These are phyloP conservation scores for Diaporthe caulivora DNA, from an alignment of 2,329 filamentous ascomycete genomes.

Conservation along the genomic window DNA sequence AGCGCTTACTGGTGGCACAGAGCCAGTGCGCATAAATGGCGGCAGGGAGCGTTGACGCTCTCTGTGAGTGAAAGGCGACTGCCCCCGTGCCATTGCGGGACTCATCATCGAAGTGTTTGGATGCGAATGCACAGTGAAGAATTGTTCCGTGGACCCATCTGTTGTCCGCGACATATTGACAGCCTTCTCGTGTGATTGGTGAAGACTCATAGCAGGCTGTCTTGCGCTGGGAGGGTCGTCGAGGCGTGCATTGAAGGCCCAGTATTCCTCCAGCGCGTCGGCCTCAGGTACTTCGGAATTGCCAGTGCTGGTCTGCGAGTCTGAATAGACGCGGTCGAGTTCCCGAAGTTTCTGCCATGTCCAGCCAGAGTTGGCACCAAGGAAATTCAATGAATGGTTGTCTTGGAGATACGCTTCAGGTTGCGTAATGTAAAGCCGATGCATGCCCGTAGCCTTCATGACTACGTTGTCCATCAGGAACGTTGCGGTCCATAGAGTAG, in stretches of 20 bases:
- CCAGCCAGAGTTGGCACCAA: constrained; percentile 69
- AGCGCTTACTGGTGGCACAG: constrained; percentile 59
- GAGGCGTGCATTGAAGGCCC: constrained; percentile 74
- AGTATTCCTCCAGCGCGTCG: constrained; percentile 74
- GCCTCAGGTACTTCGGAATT: constrained; percentile 66
- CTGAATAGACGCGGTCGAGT: constrained; percentile 68
- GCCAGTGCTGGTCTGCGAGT: constrained; percentile 56
- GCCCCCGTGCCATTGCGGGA: constrained; percentile 52
- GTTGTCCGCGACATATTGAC: constrained; percentile 51
- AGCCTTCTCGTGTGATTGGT: constrained; percentile 48
- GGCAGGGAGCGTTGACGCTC: constrained; percentile 59
- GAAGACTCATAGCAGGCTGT: constrained; percentile 55
- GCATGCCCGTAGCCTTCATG: constrained; percentile 75
- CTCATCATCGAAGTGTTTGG: constrained; percentile 43
- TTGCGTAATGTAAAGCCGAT: constrained; percentile 81
- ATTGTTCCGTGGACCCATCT: constrained; percentile 56
- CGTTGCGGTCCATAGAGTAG: constrained; percentile 76
- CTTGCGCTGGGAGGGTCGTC: constrained; percentile 67
- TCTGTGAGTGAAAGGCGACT: constrained; percentile 54
- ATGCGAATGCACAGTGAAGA: constrained; percentile 51
- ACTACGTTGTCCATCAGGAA: constrained; percentile 79
- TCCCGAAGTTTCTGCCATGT: constrained; percentile 78
- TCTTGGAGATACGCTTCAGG: constrained; percentile 81
- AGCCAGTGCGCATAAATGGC: constrained; percentile 63
- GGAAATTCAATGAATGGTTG: constrained; percentile 46